Percentiles rank a stretch among this genome's conserved stretches.
phyloP scores from a whole-genome alignment of 2,329 filamentous ascomycete species.

The Diaporthe velutina region DNA sequence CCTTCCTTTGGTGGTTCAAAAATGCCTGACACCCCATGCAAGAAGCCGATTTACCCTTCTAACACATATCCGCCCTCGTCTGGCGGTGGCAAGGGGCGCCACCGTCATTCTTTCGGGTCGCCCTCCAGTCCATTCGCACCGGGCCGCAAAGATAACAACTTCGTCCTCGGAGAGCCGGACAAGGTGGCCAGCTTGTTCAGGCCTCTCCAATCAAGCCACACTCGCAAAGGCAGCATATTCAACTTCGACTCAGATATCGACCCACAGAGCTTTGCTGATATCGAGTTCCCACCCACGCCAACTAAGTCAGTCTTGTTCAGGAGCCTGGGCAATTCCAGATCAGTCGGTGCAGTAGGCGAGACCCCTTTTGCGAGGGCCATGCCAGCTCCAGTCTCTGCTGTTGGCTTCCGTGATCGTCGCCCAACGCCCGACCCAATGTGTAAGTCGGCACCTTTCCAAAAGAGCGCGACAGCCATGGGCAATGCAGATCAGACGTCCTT shows the following conservation, averaged over 20 bases:
- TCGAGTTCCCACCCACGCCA: conserved; percentile 90
- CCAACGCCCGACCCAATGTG: conserved; percentile 48
- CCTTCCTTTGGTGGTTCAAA: conserved; percentile 61
- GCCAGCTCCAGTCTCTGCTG: conserved; percentile 56
- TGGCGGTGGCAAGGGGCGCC: conserved; percentile 71
- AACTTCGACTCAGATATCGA: conserved; percentile 82
- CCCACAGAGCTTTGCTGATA: conserved; percentile 59
- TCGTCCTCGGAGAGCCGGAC: conserved; percentile 63
- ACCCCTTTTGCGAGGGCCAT: conserved; percentile 45
- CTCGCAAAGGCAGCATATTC: conserved; percentile 77
- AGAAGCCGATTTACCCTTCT: conserved; percentile 81
- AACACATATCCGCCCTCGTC: conserved; percentile 72
- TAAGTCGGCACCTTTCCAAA: conserved; percentile 56
- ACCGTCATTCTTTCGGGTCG: conserved; percentile 80
- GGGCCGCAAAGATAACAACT: conserved; percentile 61
- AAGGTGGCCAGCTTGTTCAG: conserved; percentile 77
- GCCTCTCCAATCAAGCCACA: conserved; percentile 63
- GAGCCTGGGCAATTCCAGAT: conserved; percentile 44
- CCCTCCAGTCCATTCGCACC: conserved; percentile 81
- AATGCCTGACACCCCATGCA: conserved; percentile 97
- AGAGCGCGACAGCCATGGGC: conserved; percentile 49
- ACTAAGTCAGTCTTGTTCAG: conserved; percentile 76
- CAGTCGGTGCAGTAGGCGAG: conserved; percentile 37
- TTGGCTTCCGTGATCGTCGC: conserved; percentile 46
- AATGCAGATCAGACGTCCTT: conserved; percentile 37